Percentiles rank a stretch among this genome's conserved stretches.
Conservation (phyloP, 1,139 yeast genomes). For the Candida freyschussii region DNA sequence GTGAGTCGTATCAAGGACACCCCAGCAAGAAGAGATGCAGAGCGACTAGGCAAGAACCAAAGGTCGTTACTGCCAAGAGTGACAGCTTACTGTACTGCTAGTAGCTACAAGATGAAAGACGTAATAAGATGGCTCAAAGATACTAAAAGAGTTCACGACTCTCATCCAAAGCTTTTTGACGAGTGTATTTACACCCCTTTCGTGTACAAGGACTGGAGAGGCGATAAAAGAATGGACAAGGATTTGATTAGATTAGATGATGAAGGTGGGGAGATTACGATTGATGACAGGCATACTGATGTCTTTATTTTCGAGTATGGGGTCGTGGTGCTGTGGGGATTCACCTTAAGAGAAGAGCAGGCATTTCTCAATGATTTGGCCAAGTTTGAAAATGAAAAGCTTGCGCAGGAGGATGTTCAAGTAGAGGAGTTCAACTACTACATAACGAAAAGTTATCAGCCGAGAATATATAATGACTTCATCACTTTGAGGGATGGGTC, state of each 20-base stretch:
- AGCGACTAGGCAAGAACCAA: constrained; percentile 84
- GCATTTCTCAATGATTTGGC: constrained; percentile 80
- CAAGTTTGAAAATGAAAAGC: constrained; percentile 83
- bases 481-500: constrained; percentile 87
- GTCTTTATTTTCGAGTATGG: constrained; percentile 78
- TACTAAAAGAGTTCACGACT: constrained; percentile 65
- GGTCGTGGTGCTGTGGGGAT: constrained; percentile 92
- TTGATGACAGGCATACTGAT: constrained; percentile 67
- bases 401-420: constrained; percentile 87
- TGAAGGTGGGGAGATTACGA: constrained; percentile 92
- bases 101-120: constrained; percentile 86
- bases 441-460: constrained; percentile 88
- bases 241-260: constrained; percentile 72
- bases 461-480: constrained; percentile 91
- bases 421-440: constrained; percentile 92
- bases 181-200: constrained; percentile 94
- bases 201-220: constrained; percentile 73
- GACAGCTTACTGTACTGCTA: constrained; percentile 94
- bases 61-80: constrained; percentile 81
- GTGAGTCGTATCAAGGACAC: constrained; percentile 80
- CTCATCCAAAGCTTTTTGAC: constrained; percentile 83
- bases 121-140: constrained; percentile 81
- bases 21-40: constrained; percentile 95
- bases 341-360: constrained; percentile 75
- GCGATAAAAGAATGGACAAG: constrained; percentile 39